phyloP scores from a whole-genome alignment of 2,329 filamentous ascomycete species.

The Pyrenochaeta sp. region DNA sequence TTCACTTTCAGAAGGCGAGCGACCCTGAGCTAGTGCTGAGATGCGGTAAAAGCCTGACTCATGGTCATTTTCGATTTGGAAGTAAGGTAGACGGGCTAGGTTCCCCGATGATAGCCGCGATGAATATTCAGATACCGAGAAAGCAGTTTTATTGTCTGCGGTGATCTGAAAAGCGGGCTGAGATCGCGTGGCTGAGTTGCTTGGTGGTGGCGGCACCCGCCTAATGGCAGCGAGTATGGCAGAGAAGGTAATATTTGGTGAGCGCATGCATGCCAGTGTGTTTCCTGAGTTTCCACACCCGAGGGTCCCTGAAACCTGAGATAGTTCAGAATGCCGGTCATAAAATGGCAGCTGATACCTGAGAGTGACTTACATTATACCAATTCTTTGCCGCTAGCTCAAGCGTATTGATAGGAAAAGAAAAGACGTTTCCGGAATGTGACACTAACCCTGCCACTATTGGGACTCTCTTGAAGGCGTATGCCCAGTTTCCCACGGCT shows the following conservation, averaged over 20 bases:
- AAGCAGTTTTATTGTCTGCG: slow-evolving; percentile 14
- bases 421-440: slow-evolving; percentile 21
- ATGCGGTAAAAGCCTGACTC: slow-evolving; percentile 11
- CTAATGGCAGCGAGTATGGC: background rate
- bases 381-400: slow-evolving; percentile 5
- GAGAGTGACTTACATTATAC: slow-evolving; percentile 10
- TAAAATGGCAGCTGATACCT: too few species aligned
- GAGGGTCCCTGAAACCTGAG: slow-evolving; percentile 1
- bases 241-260: background rate
- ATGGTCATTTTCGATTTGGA: slow-evolving; percentile 5
- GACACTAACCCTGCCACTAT: background rate
- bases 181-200: background rate
- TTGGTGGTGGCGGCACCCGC: slow-evolving; percentile 1
- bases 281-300: slow-evolving; percentile 7
- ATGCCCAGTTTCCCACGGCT: slow-evolving; percentile 49
- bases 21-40: background rate
- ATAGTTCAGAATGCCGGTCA: too few species aligned
- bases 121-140: slow-evolving; percentile 14
- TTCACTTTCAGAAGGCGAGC: slow-evolving; percentile 1
- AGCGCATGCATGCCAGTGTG: slow-evolving; percentile 12
- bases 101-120: background rate
- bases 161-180: slow-evolving; percentile 1
- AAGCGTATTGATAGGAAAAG: slow-evolving; percentile 2
- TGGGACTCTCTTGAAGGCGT: background rate
- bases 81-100: slow-evolving; percentile 5